phyloP scores from a whole-genome alignment of 331 rosid genomes.

The Malus hybrid region DNA sequence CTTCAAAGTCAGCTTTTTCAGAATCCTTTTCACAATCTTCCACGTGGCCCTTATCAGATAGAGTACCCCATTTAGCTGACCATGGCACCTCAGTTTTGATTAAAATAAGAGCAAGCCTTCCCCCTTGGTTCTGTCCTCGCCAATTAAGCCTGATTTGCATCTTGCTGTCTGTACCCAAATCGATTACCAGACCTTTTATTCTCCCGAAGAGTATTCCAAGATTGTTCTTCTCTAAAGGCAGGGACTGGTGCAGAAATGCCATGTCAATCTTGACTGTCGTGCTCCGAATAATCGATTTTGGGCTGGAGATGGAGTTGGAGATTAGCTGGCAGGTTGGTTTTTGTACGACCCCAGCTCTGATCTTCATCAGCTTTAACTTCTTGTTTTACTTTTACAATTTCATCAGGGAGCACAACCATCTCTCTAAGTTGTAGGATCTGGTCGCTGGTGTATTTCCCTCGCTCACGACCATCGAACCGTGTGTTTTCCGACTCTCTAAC shows the following conservation, averaged over 20 bases:
- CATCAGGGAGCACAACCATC: conserved; percentile 26
- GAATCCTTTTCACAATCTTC: conserved; percentile 61
- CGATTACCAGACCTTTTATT: conserved; percentile 20
- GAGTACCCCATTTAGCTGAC: conserved; percentile 76
- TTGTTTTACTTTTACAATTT: conserved; percentile 53
- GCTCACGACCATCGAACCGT: too few relatives aligned
- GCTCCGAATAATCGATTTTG: conserved; percentile 71
- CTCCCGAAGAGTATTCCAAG: conserved; percentile 32
- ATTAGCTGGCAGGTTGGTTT: not conserved
- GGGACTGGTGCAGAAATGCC: conserved; percentile 59
- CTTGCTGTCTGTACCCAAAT: conserved; percentile 52
- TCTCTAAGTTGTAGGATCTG: too few relatives aligned
- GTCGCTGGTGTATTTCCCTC: too few relatives aligned
- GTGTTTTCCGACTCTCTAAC: too few relatives aligned
- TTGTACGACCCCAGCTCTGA: conserved; percentile 48
- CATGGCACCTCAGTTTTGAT: conserved; percentile 90
- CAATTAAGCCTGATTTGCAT: conserved; percentile 42
- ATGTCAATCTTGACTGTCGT: conserved; percentile 84
- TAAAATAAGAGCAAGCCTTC: conserved; percentile 57
- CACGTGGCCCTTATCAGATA: conserved; percentile 87
- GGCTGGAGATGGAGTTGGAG: conserved; percentile 39
- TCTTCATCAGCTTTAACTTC: conserved; percentile 79
- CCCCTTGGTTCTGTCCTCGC: conserved; percentile 58
- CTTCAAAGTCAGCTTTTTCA: too few relatives aligned
- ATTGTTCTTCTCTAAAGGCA: conserved; percentile 56